Evolutionary conservation across 495 filamentous ascomycete species (phyloP).

Genomic region (Penicillium chermesinum): DNA sequence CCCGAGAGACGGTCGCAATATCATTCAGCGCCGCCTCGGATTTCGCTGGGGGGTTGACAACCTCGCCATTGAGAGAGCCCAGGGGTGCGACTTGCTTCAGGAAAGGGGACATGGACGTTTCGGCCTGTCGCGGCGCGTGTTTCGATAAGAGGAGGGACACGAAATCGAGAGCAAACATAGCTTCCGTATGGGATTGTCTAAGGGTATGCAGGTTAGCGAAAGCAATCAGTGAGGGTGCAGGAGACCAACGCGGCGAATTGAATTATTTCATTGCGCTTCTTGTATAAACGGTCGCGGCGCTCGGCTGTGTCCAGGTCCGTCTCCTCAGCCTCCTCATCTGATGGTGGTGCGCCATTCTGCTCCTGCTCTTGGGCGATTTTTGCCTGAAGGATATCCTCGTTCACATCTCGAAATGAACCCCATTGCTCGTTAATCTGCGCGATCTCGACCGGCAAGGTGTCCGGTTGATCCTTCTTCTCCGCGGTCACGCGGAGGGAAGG

Average conservation of each 20-base stretch:
- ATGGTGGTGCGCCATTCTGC: conserved; percentile 31
- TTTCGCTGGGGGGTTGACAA: conserved; percentile 54
- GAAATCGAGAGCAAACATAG: conserved; percentile 69
- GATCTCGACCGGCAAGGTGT: conserved; percentile 65
- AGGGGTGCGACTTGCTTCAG: conserved; percentile 65
- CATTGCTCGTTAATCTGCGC: conserved; percentile 67
- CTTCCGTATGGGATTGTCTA: conserved; percentile 61
- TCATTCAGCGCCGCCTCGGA: conserved; percentile 50
- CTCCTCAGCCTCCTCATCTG: conserved; percentile 30
- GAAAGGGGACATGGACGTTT: conserved; percentile 59
- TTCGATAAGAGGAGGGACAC: conserved; percentile 80
- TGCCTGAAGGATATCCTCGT: conserved; percentile 54
- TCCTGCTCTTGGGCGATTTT: conserved; percentile 52
- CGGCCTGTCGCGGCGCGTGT: conserved; percentile 61
- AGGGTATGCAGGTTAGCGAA: not conserved
- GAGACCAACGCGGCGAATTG: conserved; percentile 39
- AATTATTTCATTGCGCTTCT: conserved; percentile 39
- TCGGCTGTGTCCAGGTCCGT: conserved; percentile 34
- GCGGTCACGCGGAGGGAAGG: conserved; percentile 63
- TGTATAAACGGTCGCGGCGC: conserved; percentile 39
- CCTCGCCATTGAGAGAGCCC: conserved; percentile 70
- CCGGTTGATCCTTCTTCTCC: conserved; percentile 48
- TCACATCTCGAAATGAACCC: conserved; percentile 67
- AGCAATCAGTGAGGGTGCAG: not conserved
- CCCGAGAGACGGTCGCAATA: conserved; percentile 55